These are phyloP conservation scores for Grosmannia serpens DNA, from an alignment of 2,329 filamentous ascomycete species.

Conservation along the genomic window DNA sequence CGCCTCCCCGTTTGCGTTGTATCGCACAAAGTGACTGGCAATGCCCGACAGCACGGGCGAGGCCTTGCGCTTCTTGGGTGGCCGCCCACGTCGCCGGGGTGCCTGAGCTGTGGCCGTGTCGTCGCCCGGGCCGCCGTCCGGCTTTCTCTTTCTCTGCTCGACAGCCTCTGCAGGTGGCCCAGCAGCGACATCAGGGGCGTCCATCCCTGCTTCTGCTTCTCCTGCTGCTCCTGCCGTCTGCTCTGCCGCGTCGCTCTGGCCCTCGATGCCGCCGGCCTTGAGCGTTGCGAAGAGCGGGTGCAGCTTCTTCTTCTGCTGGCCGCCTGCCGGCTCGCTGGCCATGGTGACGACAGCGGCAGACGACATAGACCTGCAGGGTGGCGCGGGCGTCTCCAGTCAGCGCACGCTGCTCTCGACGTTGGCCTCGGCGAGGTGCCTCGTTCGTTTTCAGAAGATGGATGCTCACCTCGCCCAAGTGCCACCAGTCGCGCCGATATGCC, in stretches of 20 bases:
- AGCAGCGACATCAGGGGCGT: neutral
- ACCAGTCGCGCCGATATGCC: neutral
- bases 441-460: no score
- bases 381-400: neutral
- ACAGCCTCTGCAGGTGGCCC: neutral
- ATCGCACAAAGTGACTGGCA: slow-evolving; percentile 15
- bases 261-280: slow-evolving; percentile 7
- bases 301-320: slow-evolving; percentile 29
- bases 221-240: neutral
- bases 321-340: slow-evolving; percentile 27
- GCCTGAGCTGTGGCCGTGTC: neutral
- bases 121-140: slow-evolving; percentile 6
- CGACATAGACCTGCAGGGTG: slow-evolving; percentile 26
- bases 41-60: slow-evolving; percentile 11
- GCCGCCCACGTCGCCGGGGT: slow-evolving; percentile 10
- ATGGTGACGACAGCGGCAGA: slow-evolving; percentile 31
- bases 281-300: slow-evolving; percentile 42
- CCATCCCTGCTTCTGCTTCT: neutral
- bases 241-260: slow-evolving; percentile 3
- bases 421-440: no score
- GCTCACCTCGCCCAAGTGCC: neutral
- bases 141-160: slow-evolving; percentile 1
- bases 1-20: no score
- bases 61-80: slow-evolving; percentile 16
- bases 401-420: no score